phyloP scores from a whole-genome alignment of 306 rosid species.

The Styphnolobium japonicum region DNA sequence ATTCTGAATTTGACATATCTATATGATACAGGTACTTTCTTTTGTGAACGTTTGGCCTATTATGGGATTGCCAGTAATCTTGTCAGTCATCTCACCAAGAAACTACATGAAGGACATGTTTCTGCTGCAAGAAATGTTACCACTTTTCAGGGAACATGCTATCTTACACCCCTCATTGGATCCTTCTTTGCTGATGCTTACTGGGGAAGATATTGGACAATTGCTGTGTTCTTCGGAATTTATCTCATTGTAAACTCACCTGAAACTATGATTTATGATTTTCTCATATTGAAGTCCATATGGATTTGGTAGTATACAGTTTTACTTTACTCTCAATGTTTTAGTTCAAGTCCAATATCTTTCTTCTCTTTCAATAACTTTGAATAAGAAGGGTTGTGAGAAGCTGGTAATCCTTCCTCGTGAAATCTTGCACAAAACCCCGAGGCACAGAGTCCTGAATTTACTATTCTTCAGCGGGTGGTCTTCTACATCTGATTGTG shows the following conservation, averaged over 20 bases:
- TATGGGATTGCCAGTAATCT: conserved; percentile 84
- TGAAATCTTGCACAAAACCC: background rate
- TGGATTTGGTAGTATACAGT: background rate
- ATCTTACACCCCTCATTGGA: conserved; percentile 87
- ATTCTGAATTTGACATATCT: background rate
- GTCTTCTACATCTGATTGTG: background rate
- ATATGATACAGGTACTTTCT: conserved; percentile 58
- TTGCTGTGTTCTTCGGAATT: conserved; percentile 57
- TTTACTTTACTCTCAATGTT: background rate
- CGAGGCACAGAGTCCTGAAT: background rate
- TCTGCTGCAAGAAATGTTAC: conserved; percentile 82
- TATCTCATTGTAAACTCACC: conserved; percentile 56
- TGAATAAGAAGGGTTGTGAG: background rate
- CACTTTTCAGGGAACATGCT: conserved; percentile 87
- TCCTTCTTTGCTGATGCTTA: conserved; percentile 89
- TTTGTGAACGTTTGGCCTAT: conserved; percentile 86
- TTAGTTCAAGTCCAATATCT: background rate
- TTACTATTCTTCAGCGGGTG: background rate
- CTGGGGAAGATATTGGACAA: conserved; percentile 97
- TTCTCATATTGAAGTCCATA: background rate
- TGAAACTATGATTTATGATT: background rate
- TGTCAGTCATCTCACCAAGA: conserved; percentile 70
- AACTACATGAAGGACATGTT: conserved; percentile 70
- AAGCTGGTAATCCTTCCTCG: background rate
- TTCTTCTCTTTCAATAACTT: background rate